Evolutionary conservation across 2,329 filamentous ascomycete genomes (phyloP).

Genomic region (Pleoardoris graminearum): DNA sequence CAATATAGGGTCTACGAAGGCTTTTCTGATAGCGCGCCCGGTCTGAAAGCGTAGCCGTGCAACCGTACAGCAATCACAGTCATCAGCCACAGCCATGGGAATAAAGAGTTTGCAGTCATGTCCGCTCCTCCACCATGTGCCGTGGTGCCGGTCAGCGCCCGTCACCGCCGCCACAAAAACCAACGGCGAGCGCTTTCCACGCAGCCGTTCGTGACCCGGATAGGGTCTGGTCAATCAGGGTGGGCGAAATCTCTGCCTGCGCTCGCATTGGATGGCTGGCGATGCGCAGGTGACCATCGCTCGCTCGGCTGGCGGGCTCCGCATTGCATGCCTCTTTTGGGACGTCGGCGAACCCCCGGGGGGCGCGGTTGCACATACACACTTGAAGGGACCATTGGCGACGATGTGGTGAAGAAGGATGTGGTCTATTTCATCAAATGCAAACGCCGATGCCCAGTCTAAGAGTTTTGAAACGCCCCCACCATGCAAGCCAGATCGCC

Average conservation of each 20-base stretch:
- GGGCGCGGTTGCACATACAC: not conserved
- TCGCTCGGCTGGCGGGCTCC: constrained; percentile 18
- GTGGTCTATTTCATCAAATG: constrained; percentile 1
- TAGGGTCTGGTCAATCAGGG: constrained; percentile 1
- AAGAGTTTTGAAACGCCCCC: constrained; percentile 22
- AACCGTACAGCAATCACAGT: not conserved
- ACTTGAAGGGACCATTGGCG: not conserved
- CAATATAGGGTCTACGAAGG: not conserved
- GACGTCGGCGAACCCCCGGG: not conserved
- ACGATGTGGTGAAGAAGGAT: not conserved
- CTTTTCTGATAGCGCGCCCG: not conserved
- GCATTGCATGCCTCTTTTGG: constrained; percentile 25
- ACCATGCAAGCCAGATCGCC: constrained; percentile 21
- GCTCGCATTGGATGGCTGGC: constrained; percentile 15
- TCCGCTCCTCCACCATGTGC: not conserved
- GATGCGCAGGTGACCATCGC: constrained; percentile 13
- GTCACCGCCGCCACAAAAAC: not conserved
- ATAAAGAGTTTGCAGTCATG: not conserved
- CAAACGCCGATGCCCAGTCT: constrained; percentile 28
- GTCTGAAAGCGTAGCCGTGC: not conserved
- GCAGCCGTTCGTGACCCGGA: not conserved
- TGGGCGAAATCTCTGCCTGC: constrained; percentile 14
- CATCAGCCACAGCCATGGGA: not conserved
- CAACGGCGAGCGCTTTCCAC: not conserved
- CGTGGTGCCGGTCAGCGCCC: not conserved